Conservation (phyloP, 495 filamentous ascomycete genomes). For the Aspergillus wentii region DNA sequence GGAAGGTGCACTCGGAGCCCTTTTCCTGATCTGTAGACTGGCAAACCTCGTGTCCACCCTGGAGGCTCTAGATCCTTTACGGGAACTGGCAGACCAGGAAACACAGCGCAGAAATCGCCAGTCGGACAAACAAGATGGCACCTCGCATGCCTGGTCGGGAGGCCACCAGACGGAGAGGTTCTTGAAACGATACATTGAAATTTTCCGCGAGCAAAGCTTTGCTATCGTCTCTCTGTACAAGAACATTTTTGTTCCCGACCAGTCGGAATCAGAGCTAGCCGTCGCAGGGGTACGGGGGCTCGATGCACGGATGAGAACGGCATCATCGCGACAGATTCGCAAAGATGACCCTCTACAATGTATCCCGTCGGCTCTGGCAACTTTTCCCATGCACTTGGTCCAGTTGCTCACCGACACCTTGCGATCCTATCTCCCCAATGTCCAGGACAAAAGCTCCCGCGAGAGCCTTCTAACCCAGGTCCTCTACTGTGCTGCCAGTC, state of each 20-base stretch:
- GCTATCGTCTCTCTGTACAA: conserved; percentile 89
- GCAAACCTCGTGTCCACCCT: conserved; percentile 75
- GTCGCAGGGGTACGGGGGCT: conserved; percentile 25
- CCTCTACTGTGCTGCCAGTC: conserved; percentile 88
- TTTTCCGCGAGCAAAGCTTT: conserved; percentile 97
- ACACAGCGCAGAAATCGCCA: conserved; percentile 37
- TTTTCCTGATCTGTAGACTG: conserved; percentile 85
- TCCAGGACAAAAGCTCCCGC: conserved; percentile 68
- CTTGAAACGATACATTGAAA: conserved; percentile 93
- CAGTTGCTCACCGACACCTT: conserved; percentile 76
- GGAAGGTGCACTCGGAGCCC: conserved; percentile 66
- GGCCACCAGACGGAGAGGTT: conserved; percentile 94
- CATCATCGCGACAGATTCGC: conserved; percentile 13
- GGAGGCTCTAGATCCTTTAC: conserved; percentile 78
- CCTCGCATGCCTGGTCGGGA: conserved; percentile 51
- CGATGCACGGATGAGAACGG: conserved; percentile 26
- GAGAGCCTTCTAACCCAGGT: conserved; percentile 93
- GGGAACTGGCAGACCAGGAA: conserved; percentile 88
- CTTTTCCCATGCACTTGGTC: conserved; percentile 83
- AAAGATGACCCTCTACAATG: conserved; percentile 57
- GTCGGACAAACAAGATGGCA: conserved; percentile 18
- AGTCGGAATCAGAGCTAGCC: conserved; percentile 31
- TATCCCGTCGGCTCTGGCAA: conserved; percentile 71
- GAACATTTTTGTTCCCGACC: conserved; percentile 70
- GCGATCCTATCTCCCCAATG: conserved; percentile 72